Evolutionary conservation across 192 early-diverging fungal species (phyloP).

Genomic region (Coemansia sp.): DNA sequence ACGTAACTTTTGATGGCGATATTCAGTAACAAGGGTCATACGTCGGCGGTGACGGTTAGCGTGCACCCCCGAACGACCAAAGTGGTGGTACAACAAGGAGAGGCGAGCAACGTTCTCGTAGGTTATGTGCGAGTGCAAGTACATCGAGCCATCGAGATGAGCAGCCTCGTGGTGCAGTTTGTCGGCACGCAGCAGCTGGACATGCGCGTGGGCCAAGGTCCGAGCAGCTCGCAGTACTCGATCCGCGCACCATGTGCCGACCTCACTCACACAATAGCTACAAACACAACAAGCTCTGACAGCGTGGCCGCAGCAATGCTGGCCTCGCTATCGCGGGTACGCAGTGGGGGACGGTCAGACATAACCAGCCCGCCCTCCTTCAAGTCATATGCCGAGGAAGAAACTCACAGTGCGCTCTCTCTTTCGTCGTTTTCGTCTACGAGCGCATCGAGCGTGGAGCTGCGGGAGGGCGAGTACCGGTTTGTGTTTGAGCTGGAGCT

Average conservation of each 20-base stretch:
- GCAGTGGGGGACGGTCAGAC: background rate
- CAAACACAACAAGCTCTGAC: constrained; percentile 1
- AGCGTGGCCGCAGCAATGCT: constrained; percentile 11
- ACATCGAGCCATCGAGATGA: constrained; percentile 9
- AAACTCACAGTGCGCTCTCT: background rate
- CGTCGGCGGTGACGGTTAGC: constrained; percentile 6
- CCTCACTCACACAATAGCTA: constrained; percentile 20
- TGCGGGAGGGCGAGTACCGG: constrained; percentile 35
- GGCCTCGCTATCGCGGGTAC: constrained; percentile 5
- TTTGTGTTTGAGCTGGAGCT: constrained; percentile 44
- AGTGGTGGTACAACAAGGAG: constrained; percentile 22
- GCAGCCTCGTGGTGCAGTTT: constrained; percentile 21
- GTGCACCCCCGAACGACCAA: constrained; percentile 38
- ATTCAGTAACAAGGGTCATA: constrained; percentile 4
- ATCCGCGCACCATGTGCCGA: constrained; percentile 18
- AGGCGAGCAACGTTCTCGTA: constrained; percentile 22
- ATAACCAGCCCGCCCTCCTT: constrained; percentile 5
- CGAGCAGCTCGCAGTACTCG: constrained; percentile 23
- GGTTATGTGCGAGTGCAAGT: constrained; percentile 25
- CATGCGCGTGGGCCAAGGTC: constrained; percentile 33
- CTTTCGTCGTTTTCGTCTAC: constrained; percentile 6
- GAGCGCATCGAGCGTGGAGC: background rate
- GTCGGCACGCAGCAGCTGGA: constrained; percentile 31
- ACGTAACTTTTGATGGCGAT: background rate
- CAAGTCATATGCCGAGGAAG: constrained; percentile 2